Base-by-base conservation (phyloP, 2,329 filamentous ascomycete species). In the Penicillium palitans region DNA sequence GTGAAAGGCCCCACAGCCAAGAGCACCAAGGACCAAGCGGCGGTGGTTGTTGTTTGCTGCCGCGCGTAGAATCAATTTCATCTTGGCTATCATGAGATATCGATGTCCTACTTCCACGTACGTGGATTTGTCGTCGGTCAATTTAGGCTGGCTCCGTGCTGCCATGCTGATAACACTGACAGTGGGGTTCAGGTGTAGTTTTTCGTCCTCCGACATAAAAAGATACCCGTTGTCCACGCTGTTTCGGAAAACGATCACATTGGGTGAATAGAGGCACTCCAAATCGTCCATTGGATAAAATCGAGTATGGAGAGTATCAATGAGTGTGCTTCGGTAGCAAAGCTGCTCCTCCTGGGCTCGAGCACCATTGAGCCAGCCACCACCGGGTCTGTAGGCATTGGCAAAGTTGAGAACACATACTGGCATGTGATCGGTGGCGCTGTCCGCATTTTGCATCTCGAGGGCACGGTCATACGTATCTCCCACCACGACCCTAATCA, bases 301-400 rank as follows among this genome's bases (percentile, higher is more conserved):
- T 4, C 65, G 51, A 9, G 50, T 37, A 37, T 78, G 75, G n/a
- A 80, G 68, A 2, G 74, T 74, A 35, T 68, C 71, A 56, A 62
- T 68, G 10, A 80, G 72, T 40, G 72, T 80, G 56, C 81, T 84
- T 44, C 87, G 83, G 68, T 86, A 87, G 74, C 86, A 90, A 7
- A 90, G 78, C 3, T 83, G 81, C 75, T 90, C 88, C 74, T 90
- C 87, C 71, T 90, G 88, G 0, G 87, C 87, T 31, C 83, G 72
- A 55, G 85, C 79, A 37, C 87, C 87, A 39, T 79, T 79, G 5
- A 81, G 69, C 81, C 86, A 90, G 19, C 86, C 86, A 21, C 88
- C 87, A n/a, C 87, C 88, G 0, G 84, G 80, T 15, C 67, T 71
- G 4, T 71, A 65, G 47, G 83, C 79, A 51, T 84, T 88, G 17